Base-by-base conservation (phyloP, 106 monocot species). In the Acorus calamus region DNA sequence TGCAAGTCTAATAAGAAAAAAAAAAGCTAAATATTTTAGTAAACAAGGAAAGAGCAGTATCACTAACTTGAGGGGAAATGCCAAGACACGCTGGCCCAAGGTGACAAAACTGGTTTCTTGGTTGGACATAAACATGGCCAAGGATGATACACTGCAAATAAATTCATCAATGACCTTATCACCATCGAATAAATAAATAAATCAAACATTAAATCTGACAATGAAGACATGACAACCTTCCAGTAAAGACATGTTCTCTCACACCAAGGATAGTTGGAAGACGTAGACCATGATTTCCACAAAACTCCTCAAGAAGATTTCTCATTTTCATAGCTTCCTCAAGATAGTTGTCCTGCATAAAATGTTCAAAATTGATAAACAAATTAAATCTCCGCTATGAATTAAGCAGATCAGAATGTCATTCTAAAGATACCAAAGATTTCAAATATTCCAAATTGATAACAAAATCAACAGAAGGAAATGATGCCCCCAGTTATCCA, bases 101-200 rank as follows among this genome's bases (percentile, higher is more conserved):
- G 94, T 94, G 53, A 94, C 94, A 90, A 94, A 94, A 68, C 94
- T 94, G 14, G 94, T 90, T 65, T 94, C 94, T 68, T 94, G 94
- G 67, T 94, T 94, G 64, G 94, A 90, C 94, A 94, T 94, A 63
- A 94, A 94, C 78, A 72, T 81, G 11, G 94, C 94, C 50, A 94
- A 64, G 8, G 94, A 94, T 44, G 94, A 94, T 7, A 94, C 89
- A 84, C 94, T 94, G 61, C 11, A 59, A 47, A 66, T 45, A 4
- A 71, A 57, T 42, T 42, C 43, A n/a, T 53, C 42, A 28, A 28
- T 28, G 28, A 28, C 28, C 28, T 28, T 28, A 28, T 28, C 47
- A 7, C 64, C 12, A 54, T 48, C 49, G 4, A 63, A 63, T 41
- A 8, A 49, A 7, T 41, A 45, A 43, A 70, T 13, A 61, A 61